Evolutionary conservation across 163 green algal species (phyloP), one percentile per base, ranked within the genome.

Genomic region (Scenedesmus sp.): DNA sequence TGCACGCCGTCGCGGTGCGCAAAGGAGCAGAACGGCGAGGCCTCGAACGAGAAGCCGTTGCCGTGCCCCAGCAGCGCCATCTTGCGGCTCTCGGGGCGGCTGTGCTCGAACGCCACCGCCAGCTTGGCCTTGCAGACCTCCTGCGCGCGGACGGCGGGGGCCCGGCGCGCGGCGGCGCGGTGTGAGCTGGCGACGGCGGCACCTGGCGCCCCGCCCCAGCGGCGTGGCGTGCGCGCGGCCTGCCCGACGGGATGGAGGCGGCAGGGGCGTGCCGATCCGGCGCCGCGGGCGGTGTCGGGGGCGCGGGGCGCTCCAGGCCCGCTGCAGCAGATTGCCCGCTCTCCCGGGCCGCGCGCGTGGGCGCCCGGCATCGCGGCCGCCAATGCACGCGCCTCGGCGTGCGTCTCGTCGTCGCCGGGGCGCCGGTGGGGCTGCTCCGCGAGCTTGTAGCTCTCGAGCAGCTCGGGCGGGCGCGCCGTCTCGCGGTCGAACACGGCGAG

Each of bases 1-100:
- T 91, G 87, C 17, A 90, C 86, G 36, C 83, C 85, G 11, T 85
- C 73, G 33, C 64, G 51, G 26, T 34, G 42, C 0, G 79, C 76
- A 53, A 87, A 89, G 69, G 50, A 78, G 65, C 76, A 85, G 53
- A 69, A 87, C n/a, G 76, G 63, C 2, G 75, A 78, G 6, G 73
- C 73, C 34, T 81, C 73, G 36, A 81, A 82, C 4, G 63, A 60
- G 39, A 82, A 82, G 63, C 75, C 73, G 50, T 81, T 81, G 60
- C 73, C 73, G 26, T 81, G 73, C 10, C 73, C 62, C 24, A 81
- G 62, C 6, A 74, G 5, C 10, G 47, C 50, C 45, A 81, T 58
- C 26, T 81, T 54, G 2, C 73, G 60, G 4, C 48, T 26, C 15
- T 74, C 51, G 51, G 73, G 73, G 29, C 47, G 53, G 73, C 73